Percentiles rank a stretch among this genome's conserved stretches.
Evolutionary conservation across 2,329 filamentous ascomycete genomes (phyloP).

Genomic region (Penicillium digitatum): DNA sequence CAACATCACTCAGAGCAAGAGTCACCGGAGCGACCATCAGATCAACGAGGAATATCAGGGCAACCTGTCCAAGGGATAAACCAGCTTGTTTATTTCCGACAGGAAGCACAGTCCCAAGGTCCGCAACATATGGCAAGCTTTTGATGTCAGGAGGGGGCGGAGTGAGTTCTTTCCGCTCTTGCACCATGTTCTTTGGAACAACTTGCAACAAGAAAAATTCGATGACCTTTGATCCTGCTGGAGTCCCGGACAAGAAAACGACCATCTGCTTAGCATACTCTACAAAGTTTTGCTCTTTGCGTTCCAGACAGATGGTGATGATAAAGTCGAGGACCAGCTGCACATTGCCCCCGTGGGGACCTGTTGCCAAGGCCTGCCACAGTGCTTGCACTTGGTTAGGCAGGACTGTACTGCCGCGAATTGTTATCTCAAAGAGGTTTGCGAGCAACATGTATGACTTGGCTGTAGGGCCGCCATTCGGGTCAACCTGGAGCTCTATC

Average conservation of each 20-base stretch:
- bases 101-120: conserved; percentile 72
- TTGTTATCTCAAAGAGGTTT: conserved; percentile 93
- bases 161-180: conserved; percentile 70
- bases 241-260: conserved; percentile 86
- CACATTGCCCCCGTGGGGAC: conserved; percentile 88
- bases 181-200: conserved; percentile 93
- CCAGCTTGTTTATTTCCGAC: conserved; percentile 87
- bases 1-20: conserved; percentile 72
- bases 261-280: conserved; percentile 98
- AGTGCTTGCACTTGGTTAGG: conserved; percentile 97
- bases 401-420: conserved; percentile 78
- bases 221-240: conserved; percentile 81
- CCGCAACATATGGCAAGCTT: conserved; percentile 82
- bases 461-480: conserved; percentile 83
- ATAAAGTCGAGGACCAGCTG: conserved; percentile 94
- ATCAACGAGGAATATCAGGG: conserved; percentile 89
- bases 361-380: conserved; percentile 93
- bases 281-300: conserved; percentile 95
- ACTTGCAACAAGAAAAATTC: conserved; percentile 92
- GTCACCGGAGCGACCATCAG: conserved; percentile 90
- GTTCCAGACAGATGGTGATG: conserved; percentile 86
- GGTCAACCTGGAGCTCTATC: conserved; percentile 86
- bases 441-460: conserved; percentile 92
- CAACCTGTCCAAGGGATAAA: conserved; percentile 87
- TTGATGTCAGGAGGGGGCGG: conserved; percentile 64